Evolutionary conservation across 306 rosid species (phyloP).

Genomic region (Styphnolobium japonicum): DNA sequence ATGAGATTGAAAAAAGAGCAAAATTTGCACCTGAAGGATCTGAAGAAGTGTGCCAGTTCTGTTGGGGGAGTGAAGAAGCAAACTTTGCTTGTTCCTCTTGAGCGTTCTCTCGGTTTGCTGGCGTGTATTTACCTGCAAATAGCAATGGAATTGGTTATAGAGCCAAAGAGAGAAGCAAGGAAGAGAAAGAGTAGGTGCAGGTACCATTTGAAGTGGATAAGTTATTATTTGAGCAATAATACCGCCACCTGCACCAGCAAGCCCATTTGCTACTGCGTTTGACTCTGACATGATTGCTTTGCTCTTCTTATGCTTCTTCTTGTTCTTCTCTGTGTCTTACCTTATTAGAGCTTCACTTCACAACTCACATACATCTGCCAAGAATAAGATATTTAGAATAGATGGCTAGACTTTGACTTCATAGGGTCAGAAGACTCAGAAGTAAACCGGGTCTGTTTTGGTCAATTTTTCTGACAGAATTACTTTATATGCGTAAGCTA

Average conservation of each 20-base stretch:
- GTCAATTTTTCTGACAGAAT: too few species aligned
- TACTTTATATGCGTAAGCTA: too few species aligned
- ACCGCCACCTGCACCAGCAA: conserved; percentile 87
- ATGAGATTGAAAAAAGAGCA: neutral
- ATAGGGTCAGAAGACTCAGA: neutral
- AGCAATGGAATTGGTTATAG: neutral
- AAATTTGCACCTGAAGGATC: conserved; percentile 57
- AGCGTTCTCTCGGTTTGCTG: conserved; percentile 83
- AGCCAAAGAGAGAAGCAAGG: neutral
- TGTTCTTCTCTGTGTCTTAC: neutral
- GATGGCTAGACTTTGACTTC: neutral
- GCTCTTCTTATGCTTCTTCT: neutral
- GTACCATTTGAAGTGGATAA: conserved; percentile 80
- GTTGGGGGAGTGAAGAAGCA: conserved; percentile 22
- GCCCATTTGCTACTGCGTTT: conserved; percentile 73
- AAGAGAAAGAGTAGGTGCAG: too few species aligned
- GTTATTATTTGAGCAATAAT: conserved; percentile 83
- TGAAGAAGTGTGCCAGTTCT: conserved; percentile 53
- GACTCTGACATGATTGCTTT: conserved; percentile 43
- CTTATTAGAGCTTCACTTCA: neutral
- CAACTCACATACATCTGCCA: neutral
- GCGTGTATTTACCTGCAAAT: conserved; percentile 70
- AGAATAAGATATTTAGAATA: neutral
- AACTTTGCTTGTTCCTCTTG: conserved; percentile 38
- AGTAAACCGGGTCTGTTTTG: neutral